Base-by-base conservation (phyloP, 352 stramenopile genomes). In the Phytophthora pistaciae region DNA sequence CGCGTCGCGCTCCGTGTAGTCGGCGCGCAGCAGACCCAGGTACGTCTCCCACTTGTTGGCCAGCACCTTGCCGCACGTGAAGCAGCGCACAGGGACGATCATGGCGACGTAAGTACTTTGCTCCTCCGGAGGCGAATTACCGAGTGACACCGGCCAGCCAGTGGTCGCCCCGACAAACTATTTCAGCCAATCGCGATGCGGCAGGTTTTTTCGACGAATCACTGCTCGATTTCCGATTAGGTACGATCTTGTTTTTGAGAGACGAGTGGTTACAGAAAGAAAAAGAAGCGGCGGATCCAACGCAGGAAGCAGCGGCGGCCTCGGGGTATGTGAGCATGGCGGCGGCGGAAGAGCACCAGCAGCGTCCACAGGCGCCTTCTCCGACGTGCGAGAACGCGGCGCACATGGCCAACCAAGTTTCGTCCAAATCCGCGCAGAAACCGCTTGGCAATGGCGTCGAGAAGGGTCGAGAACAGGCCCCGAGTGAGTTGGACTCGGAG, bases 1-100 rank as follows among this genome's bases (percentile, higher is more conserved):
- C 42, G 98, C 98, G 73, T 99, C 97, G 59, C 97, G 95, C 78
- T 99, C 98, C 14, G 96, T 98, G 83, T 98, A 98, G 86, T 99
- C 97, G 27, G 96, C 94, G 66, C 98, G 93, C 58, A 99, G 83
- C 57, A 99, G 86, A 71, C 96, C 92, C 33, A 99, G 85, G 85
- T 99, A 99, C 10, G 96, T 99, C 83, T 99, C 98, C 96, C 97
- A 99, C 88, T 99, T 99, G 88, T 99, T 99, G 58, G 97, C 98
- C 79, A 99, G 98, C 76, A 99, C 96, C 85, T 99, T 99, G 72
- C 98, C 98, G 84, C 98, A 99, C 60, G 98, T 99, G 85, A 99
- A 99, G 90, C 98, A 99, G 74, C 98, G 94, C 72, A 99, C 98
- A 23, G 98, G 98, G 68, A 99, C 98, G 78, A 99, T 99, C 98